phyloP scores from a whole-genome alignment of 2,329 filamentous ascomycete species.

The Lachnellula subtilissima region DNA sequence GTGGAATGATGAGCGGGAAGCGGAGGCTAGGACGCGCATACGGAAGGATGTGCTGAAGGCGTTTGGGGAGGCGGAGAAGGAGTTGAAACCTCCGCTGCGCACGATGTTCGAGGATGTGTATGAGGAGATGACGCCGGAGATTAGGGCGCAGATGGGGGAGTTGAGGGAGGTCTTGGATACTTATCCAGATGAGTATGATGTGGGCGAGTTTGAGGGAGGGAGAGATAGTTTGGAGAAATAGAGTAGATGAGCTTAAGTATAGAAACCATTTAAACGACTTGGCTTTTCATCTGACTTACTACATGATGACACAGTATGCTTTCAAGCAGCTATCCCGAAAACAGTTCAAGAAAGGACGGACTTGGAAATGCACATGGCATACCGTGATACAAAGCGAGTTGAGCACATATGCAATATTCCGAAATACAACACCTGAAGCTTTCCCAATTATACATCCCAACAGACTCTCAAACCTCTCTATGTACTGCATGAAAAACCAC shows the following conservation, averaged over 20 bases:
- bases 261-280: not conserved
- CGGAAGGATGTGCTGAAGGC: slow-evolving; percentile 75
- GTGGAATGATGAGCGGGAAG: slow-evolving; percentile 84
- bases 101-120: slow-evolving; percentile 85
- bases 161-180: slow-evolving; percentile 72
- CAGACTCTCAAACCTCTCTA: not conserved
- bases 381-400: too few species aligned
- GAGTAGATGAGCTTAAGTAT: not conserved
- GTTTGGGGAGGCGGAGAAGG: slow-evolving; percentile 77
- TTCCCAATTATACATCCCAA: not conserved
- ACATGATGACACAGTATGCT: too few species aligned
- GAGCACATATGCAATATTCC: too few species aligned
- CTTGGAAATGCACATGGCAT: too few species aligned
- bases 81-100: slow-evolving; percentile 70
- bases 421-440: not conserved
- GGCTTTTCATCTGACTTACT: too few species aligned
- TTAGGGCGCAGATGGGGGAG: slow-evolving; percentile 69
- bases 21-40: slow-evolving; percentile 58
- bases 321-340: too few species aligned
- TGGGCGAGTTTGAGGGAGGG: slow-evolving; percentile 70
- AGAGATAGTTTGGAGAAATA: slow-evolving; percentile 26
- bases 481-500: not conserved
- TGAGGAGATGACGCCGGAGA: slow-evolving; percentile 77
- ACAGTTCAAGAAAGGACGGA: too few species aligned
- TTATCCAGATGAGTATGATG: slow-evolving; percentile 91